Percentiles rank a stretch among this genome's conserved stretches.
phyloP scores from a whole-genome alignment of 2,329 filamentous ascomycete species.

The Stemphylium beticola region DNA sequence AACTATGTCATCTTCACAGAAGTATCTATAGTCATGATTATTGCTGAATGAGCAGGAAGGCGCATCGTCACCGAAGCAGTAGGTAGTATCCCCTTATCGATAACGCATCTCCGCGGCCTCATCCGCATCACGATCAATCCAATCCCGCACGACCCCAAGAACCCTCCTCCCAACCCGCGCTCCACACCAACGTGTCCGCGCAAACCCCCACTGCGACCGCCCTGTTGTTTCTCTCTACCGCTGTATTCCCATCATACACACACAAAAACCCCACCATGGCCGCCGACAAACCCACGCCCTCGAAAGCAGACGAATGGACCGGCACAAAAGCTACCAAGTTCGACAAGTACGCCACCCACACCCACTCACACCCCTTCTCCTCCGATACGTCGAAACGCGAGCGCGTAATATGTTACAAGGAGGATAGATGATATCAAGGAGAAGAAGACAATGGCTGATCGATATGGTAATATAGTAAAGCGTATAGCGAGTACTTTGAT shows the following conservation, averaged over 20 bases:
- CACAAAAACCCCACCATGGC: constrained; percentile 1
- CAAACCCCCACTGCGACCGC: too few relatives aligned
- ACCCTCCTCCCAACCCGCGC: background rate
- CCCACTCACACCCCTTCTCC: background rate
- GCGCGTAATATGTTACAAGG: too few relatives aligned
- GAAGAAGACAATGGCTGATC: constrained; percentile 10
- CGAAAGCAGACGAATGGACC: constrained; percentile 31
- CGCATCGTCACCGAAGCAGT: background rate
- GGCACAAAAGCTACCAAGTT: constrained; percentile 47
- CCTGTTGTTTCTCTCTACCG: too few relatives aligned
- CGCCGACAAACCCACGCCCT: constrained; percentile 13
- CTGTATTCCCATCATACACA: background rate
- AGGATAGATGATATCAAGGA: background rate
- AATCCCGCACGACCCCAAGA: background rate
- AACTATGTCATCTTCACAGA: too few relatives aligned
- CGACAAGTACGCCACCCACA: constrained; percentile 43
- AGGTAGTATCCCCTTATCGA: constrained; percentile 19
- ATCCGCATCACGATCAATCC: background rate
- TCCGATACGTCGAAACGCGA: too few relatives aligned
- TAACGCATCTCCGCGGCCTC: constrained; percentile 14
- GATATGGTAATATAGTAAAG: constrained; percentile 67
- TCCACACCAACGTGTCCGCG: background rate
- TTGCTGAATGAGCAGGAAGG: too few relatives aligned
- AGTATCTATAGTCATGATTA: too few relatives aligned
- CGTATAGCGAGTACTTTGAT: constrained; percentile 87